Evolutionary conservation across 768 basidiomycete species (phyloP), one percentile per base, ranked within the genome.

Genomic region (Paxillus rubicundulus): DNA sequence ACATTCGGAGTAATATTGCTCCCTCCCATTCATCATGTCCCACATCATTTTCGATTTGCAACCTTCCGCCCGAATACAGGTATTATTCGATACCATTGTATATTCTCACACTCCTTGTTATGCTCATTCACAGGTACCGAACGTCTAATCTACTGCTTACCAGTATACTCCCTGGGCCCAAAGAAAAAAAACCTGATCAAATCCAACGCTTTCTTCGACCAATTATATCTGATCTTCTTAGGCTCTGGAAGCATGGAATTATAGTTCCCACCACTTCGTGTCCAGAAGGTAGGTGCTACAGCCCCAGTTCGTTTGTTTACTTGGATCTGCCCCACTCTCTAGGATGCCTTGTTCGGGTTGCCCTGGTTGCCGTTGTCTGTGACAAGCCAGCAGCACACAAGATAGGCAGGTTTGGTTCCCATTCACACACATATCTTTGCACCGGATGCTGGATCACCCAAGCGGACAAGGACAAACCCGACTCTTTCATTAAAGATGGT

Each of bases 371-470:
- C 1, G 58, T 76, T n/a, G 54, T 69, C 9, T 76, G 73, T 37
- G 69, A 74, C 44, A 72, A 74, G 37, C 73, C 72, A 0, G 74
- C 73, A 2, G 69, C 69, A 1, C 68, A 70, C 47, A 74, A 74
- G 45, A 32, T 71, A 0, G 63, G 58, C 2, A 66, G 69, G 0
- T 70, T 64, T 47, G 68, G 63, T 0, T 61, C 67, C 0, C 70
- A 70, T 45, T 44, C 47, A 0, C 73, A 74, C 44, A 68, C 51
- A 2, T 63, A 61, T 39, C 70, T 73, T 48, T 75, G 72, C 44
- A 71, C 66, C 1, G 50, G 50, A 4, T 73, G 73, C 52, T 72
- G 71, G 70, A 66, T 74, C 18, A 45, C 21, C 0, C 58, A 68
- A 24, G 45, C 14, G 0, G 33, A 58, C 3, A 71, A 70, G 48